A percentile compares a stretch with the other conserved stretches of the same genome.
phyloP scores from a whole-genome alignment of 306 rosid genomes.

The Rosa persica region DNA sequence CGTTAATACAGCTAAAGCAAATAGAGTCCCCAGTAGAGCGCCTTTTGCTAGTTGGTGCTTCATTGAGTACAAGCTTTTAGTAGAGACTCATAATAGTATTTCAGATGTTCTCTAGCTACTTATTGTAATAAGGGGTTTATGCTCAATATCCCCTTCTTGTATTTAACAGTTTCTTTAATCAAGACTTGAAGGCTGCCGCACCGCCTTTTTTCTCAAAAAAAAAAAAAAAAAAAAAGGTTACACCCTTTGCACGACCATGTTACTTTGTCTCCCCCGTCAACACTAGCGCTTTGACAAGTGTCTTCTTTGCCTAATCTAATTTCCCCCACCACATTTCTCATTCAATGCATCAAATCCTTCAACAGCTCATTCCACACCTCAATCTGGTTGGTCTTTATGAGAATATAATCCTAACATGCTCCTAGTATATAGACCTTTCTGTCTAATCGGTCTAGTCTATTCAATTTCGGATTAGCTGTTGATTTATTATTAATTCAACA shows the following conservation, averaged over 20 bases:
- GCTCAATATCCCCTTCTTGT: no score
- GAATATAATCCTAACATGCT: background rate
- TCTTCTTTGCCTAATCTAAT: background rate
- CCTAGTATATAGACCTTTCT: background rate
- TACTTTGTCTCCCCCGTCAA: background rate
- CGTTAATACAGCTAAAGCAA: no score
- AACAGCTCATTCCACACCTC: slow-evolving; percentile 5
- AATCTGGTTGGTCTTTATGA: background rate
- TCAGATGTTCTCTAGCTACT: no score
- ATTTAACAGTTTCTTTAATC: no score
- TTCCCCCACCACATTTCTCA: background rate
- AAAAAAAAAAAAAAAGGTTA: no score
- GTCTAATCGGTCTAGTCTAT: background rate
- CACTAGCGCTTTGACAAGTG: background rate
- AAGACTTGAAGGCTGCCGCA: no score
- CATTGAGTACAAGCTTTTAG: no score
- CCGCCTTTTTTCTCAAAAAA: no score
- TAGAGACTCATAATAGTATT: no score
- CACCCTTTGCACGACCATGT: slow-evolving; percentile 2
- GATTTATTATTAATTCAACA: background rate
- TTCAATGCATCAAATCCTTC: background rate
- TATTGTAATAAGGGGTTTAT: no score
- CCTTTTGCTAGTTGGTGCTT: no score
- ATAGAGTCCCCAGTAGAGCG: no score
- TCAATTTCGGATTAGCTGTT: background rate